Conservation (phyloP, 306 rosid species). For the Astragalus membranaceus region DNA sequence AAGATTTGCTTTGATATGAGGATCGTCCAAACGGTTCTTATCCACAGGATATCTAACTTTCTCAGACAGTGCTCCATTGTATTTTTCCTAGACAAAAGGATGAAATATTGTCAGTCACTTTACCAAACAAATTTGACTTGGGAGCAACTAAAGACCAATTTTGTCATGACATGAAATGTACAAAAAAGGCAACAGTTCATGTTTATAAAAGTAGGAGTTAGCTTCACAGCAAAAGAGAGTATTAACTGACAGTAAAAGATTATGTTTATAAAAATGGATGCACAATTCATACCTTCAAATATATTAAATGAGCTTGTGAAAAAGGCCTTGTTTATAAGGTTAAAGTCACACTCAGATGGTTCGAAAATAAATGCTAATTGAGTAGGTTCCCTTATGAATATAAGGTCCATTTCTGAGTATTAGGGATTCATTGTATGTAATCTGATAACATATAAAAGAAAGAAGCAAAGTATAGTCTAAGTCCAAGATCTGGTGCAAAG, state of each 20-base stretch:
- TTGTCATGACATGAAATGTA: neutral
- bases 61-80: conserved; percentile 67
- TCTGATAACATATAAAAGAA: neutral
- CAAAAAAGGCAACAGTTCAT: neutral
- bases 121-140: neutral
- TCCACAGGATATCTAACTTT: conserved; percentile 79
- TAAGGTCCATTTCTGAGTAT: neutral
- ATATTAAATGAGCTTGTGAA: neutral
- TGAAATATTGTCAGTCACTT: neutral
- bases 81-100: conserved; percentile 58
- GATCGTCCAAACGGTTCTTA: conserved; percentile 75
- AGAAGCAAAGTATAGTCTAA: neutral
- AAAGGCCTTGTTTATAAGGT: neutral
- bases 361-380: neutral
- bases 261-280: neutral
- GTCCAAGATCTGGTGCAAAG: neutral
- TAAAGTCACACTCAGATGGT: neutral
- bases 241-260: neutral
- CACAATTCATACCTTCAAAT: neutral
- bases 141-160: neutral
- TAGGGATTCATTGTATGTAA: neutral
- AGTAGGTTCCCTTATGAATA: neutral
- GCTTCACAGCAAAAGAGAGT: neutral
- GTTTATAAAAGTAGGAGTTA: neutral
- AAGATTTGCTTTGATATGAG: conserved; percentile 86